Evolutionary conservation across 176 grass and related monocot genomes (phyloP).

Genomic region (Zea mays): DNA sequence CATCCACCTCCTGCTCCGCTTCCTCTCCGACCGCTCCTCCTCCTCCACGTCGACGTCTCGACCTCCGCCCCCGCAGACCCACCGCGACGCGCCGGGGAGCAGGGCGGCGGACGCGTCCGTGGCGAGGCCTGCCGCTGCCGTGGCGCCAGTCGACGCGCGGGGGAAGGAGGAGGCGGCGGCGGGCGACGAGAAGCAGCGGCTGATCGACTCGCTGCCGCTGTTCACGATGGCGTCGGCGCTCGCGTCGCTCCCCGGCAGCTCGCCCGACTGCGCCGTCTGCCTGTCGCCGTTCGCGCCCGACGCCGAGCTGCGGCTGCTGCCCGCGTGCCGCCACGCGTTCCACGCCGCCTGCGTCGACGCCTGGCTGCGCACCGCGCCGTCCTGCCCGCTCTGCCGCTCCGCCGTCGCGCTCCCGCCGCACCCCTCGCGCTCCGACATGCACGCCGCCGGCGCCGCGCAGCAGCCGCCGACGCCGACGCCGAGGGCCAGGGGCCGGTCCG

Average conservation of each 20-base stretch:
- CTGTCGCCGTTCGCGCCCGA: slow-evolving; percentile 73
- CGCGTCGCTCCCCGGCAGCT: slow-evolving; percentile 62
- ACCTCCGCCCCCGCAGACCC: slow-evolving; percentile 9
- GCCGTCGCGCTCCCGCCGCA: slow-evolving; percentile 53
- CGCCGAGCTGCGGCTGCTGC: slow-evolving; percentile 81
- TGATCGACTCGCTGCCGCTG: slow-evolving; percentile 84
- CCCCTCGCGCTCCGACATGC: slow-evolving; percentile 50
- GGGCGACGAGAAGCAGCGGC: slow-evolving; percentile 40
- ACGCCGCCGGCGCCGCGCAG: too few species aligned
- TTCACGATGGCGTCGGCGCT: slow-evolving; percentile 78
- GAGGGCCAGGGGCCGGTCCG: slow-evolving; percentile 18
- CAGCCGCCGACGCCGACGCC: too few species aligned
- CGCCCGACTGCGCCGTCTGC: slow-evolving; percentile 90
- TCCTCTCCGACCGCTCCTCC: slow-evolving; percentile 40
- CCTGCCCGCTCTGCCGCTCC: slow-evolving; percentile 90
- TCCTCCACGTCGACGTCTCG: background rate
- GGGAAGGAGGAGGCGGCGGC: background rate
- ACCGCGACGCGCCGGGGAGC: background rate
- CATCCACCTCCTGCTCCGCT: slow-evolving; percentile 74
- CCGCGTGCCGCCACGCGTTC: slow-evolving; percentile 88
- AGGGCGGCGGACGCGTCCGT: background rate
- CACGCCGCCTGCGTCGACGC: slow-evolving; percentile 84
- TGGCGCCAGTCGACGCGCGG: background rate
- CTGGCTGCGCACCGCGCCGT: slow-evolving; percentile 78
- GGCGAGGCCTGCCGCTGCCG: background rate